Base-by-base conservation (phyloP, 2,329 filamentous ascomycete genomes). In the Monilinia fructicola region DNA sequence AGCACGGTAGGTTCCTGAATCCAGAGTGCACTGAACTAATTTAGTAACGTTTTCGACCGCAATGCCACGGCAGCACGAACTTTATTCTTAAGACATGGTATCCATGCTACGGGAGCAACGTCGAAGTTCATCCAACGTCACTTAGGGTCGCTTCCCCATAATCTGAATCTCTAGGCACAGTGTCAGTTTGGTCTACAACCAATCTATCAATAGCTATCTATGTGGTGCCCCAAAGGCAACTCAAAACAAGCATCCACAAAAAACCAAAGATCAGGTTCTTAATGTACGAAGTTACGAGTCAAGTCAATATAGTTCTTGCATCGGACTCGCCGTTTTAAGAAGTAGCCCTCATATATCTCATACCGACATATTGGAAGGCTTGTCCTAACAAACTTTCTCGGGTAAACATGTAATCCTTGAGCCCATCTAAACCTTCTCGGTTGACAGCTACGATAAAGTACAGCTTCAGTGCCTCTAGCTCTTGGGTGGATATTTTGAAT, bases 1-100 rank as follows among this genome's bases (percentile, higher is more conserved):
- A 16, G 48, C 48, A 26, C 31, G 44, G 62, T 64, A 56, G 40
- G 40, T 28, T 64, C 44, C 42, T 10, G 31, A 40, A 28, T 62
- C 59, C 23, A 23, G 50, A 52, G 58, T 44, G 52, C 55, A 23
- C 53, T 23, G 21, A 48, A 35, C 28, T 48, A 64, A 56, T 44
- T 56, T 58, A 64, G 62, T 40, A 64, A 26, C 54, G 21, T 46
- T 48, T 42, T 53, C 35, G n/a, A 54, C 59, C 31, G 28, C 62
- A 38, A 54, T 64, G 38, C 10, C 52, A 64, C 26, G 42, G 53
- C 62, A 56, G 62, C 52, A 64, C 62, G n/a, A 64, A 64, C 62
- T 64, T 48, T 48, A 56, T 42, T 58, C 40, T 26, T 26, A 16
- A 26, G 42, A 58, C 50, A 64, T 50, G 50, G 52, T 56, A 35